phyloP scores from a whole-genome alignment of 768 basidiomycete genomes.

The Panellus pusillus region DNA sequence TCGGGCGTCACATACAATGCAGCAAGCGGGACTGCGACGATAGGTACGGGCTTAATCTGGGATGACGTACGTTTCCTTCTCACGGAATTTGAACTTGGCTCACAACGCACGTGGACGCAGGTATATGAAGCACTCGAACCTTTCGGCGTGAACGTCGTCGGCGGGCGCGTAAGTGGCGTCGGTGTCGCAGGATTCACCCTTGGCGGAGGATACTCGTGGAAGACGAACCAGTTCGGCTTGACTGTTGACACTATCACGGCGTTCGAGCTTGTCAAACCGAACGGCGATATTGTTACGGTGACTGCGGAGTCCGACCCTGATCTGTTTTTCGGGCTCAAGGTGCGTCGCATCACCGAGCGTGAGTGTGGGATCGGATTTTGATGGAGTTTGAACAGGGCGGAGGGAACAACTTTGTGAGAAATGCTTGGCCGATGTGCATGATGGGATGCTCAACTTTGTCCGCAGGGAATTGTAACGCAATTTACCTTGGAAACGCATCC shows the following conservation, averaged over 20 bases:
- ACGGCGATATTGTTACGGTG: conserved; percentile 42
- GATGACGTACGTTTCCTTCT: conserved; percentile 44
- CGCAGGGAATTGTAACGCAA: conserved; percentile 57
- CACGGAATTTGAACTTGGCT: neutral
- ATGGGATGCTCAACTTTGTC: neutral
- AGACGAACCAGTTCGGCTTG: conserved; percentile 61
- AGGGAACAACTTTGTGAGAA: conserved; percentile 54
- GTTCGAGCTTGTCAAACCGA: conserved; percentile 58
- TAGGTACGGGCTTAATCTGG: conserved; percentile 58
- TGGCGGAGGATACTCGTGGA: conserved; percentile 69
- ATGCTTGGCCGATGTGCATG: neutral
- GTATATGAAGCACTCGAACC: conserved; percentile 51
- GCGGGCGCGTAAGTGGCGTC: conserved; percentile 57
- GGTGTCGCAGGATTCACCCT: conserved; percentile 61
- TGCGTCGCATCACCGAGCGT: conserved; percentile 4
- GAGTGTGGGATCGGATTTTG: neutral
- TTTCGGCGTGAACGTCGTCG: conserved; percentile 53
- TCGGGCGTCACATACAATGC: conserved; percentile 43
- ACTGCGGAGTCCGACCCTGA: conserved; percentile 34
- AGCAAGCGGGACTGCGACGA: conserved; percentile 36
- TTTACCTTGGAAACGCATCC: conserved; percentile 56
- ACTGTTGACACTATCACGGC: conserved; percentile 56
- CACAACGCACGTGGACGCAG: neutral
- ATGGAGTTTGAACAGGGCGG: conserved; percentile 46
- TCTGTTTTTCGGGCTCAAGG: conserved; percentile 45